Evolutionary conservation across 2,329 filamentous ascomycete species (phyloP).

Genomic region (Cercospora zeina): DNA sequence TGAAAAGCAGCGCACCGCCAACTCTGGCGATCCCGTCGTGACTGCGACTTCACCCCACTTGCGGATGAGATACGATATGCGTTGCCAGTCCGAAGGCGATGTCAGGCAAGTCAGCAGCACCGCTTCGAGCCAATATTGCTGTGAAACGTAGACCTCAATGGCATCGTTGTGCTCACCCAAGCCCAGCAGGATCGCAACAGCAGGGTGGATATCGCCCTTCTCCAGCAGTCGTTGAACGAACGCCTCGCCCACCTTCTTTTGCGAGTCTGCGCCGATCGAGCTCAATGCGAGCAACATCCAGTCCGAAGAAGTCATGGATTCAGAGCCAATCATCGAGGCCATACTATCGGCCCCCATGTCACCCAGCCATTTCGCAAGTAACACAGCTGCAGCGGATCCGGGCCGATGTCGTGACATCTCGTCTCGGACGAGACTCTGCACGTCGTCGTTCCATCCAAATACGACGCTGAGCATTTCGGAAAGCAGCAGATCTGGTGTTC

Average conservation of each 20-base stretch:
- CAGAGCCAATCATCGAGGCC: conserved; percentile 69
- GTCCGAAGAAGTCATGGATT: conserved; percentile 88
- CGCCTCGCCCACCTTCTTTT: conserved; percentile 85
- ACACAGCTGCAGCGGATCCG: conserved; percentile 74
- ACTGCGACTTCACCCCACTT: conserved; percentile 96
- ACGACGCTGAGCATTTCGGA: conserved; percentile 90
- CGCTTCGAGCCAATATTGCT: conserved; percentile 89
- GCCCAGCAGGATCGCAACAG: conserved; percentile 87
- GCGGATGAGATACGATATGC: conserved; percentile 80
- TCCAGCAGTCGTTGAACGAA: conserved; percentile 90
- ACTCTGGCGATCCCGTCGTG: conserved; percentile 79
- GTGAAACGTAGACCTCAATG: conserved; percentile 92
- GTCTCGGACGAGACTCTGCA: conserved; percentile 77
- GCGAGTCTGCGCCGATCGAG: conserved; percentile 73
- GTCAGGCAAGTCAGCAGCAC: conserved; percentile 81
- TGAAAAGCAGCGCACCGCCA: conserved; percentile 90
- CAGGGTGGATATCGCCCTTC: conserved; percentile 85
- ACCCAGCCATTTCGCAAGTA: conserved; percentile 90
- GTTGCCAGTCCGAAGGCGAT: conserved; percentile 84
- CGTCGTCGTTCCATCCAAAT: conserved; percentile 90
- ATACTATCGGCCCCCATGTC: conserved; percentile 80
- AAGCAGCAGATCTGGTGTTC: conserved; percentile 70
- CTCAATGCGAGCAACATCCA: conserved; percentile 96
- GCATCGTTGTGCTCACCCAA: conserved; percentile 92
- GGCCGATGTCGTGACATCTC: conserved; percentile 73